These are phyloP conservation scores for Colletotrichum sp. DNA, from an alignment of 2,329 filamentous ascomycete species.

Conservation along the genomic window DNA sequence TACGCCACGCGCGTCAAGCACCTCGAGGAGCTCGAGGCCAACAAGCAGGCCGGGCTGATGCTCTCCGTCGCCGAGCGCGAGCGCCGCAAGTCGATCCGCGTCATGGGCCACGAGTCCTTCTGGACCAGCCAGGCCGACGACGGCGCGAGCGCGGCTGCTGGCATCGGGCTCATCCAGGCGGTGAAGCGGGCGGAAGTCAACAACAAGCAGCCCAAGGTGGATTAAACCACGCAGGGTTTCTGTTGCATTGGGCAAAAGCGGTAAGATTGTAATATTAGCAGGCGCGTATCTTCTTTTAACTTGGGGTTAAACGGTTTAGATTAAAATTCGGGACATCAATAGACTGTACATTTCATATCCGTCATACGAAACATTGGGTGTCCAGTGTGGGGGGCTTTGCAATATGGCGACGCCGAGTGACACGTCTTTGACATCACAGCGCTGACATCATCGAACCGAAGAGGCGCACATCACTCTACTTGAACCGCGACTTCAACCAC, in stretches of 20 bases:
- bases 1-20: constrained; percentile 40
- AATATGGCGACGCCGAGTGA: background rate
- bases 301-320: background rate
- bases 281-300: background rate
- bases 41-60: constrained; percentile 33
- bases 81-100: constrained; percentile 39
- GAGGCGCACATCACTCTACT: background rate
- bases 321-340: background rate
- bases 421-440: constrained; percentile 15
- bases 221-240: background rate
- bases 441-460: constrained; percentile 3
- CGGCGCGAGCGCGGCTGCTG: constrained; percentile 37
- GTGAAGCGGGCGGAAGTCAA: constrained; percentile 21
- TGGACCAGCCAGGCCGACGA: constrained; percentile 47
- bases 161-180: constrained; percentile 35
- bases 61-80: constrained; percentile 39
- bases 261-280: background rate
- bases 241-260: background rate
- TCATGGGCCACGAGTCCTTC: constrained; percentile 36
- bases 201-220: constrained; percentile 16
- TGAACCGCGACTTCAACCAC: background rate
- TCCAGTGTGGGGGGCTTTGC: background rate
- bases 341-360: background rate
- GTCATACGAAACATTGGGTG: background rate
- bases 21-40: constrained; percentile 44